Conservation (phyloP, 2,329 filamentous ascomycete genomes). For the Myriosclerotinia duriaeana region DNA sequence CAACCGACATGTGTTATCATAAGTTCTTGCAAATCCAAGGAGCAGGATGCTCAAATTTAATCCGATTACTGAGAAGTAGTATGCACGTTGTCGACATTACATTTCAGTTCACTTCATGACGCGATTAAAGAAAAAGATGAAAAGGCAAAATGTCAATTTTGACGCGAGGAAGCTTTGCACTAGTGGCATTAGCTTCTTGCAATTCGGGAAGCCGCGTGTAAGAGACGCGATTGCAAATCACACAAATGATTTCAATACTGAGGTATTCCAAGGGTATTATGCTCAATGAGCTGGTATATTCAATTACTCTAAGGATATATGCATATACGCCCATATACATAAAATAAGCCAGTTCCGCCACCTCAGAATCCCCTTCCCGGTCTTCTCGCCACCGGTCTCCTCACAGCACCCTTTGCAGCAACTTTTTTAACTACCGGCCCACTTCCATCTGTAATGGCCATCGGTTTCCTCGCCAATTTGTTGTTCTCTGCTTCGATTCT, state of each 20-base stretch:
- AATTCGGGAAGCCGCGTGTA: no score
- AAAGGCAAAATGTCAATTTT: background rate
- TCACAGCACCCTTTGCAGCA: conserved; percentile 24
- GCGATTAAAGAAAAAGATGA: no score
- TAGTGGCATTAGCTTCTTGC: background rate
- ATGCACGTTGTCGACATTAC: background rate
- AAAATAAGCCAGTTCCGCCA: background rate
- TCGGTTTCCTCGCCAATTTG: conserved; percentile 45
- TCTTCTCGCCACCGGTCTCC: conserved; percentile 21
- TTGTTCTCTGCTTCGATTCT: conserved; percentile 53
- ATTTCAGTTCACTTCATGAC: background rate
- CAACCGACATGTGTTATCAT: background rate
- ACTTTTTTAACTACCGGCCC: conserved; percentile 20
- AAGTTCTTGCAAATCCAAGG: background rate
- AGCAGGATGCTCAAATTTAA: background rate
- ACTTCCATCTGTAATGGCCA: conserved; percentile 11
- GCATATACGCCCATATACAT: background rate
- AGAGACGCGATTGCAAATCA: background rate
- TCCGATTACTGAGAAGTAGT: background rate
- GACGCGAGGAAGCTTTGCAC: background rate
- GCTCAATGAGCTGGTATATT: conserved; percentile 10
- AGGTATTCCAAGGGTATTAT: background rate
- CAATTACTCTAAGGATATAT: background rate
- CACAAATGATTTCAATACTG: background rate
- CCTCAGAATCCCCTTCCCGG: conserved; percentile 24